Evolutionary conservation across 352 stramenopile species (phyloP), one percentile per base, ranked within the genome.

Genomic region (Phytophthora gonapodyides): DNA sequence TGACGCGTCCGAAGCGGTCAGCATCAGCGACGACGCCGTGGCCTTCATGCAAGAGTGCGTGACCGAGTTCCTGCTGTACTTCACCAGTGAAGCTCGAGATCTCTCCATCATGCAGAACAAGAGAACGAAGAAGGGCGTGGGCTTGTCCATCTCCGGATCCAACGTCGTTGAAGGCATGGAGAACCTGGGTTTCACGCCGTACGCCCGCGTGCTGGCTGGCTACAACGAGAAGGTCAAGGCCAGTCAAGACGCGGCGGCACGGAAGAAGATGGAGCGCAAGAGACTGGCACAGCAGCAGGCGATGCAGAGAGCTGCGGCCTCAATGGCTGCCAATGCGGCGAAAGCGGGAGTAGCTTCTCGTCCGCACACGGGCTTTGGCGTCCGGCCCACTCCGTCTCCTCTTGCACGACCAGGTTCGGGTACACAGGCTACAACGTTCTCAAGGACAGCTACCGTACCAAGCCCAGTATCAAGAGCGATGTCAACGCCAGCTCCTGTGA

Each of bases 11-110:
- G 55, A 71, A 10, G 63, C 74, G 15, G 71, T 93, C 56, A 89
- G 84, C 47, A 87, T 95, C 24, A 87, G 86, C 49, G 86, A 92
- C n/a, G 81, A 88, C 21, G 86, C 86, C 2, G 74, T 85, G 17
- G 70, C 73, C 49, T 81, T 93, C 33, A 89, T 95, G 79, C 86
- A 95, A 54, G 86, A 95, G 56, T 95, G 86, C 19, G 82, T 87
- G 38, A 93, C 82, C 0, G 86, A 95, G 68, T 95, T 95, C 48
- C 53, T 95, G 11, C 46, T 95, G 36, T 95, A 87, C 36, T 70
- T 93, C 33, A 91, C 82, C 33, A 95, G 86, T 49, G 86, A 95
- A 53, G 79, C 84, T 1, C 74, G 80, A n/a, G 86, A 93, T 58
- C 63, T 86, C 10, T 73, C 80, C 4, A 54, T 83, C 24, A 58